Conservation (phyloP, 257 asterid species). For the Nicotiana tabacum region DNA sequence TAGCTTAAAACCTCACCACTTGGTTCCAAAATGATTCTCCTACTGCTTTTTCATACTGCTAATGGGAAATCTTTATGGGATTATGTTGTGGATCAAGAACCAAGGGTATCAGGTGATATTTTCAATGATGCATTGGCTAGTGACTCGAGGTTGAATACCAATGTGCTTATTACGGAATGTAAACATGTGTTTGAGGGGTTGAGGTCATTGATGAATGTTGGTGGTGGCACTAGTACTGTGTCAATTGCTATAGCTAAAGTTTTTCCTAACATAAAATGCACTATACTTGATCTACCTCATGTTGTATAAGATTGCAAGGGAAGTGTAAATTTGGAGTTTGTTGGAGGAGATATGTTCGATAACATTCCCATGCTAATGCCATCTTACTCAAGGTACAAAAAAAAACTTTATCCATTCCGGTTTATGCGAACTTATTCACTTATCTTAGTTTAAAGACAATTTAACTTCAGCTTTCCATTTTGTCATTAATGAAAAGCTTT, state of each 20-base stretch:
- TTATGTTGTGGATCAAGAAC: not conserved
- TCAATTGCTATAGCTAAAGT: not conserved
- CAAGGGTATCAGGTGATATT: not conserved
- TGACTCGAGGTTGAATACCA: not conserved
- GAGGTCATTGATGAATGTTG: not conserved
- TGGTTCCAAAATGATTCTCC: not conserved
- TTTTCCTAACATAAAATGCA: not conserved
- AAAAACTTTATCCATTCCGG: too few relatives aligned
- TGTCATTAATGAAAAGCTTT: too few relatives aligned
- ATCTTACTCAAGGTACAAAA: not conserved
- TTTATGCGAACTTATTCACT: too few relatives aligned
- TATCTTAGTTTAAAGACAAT: too few relatives aligned
- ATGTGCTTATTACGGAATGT: not conserved
- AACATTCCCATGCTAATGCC: not conserved
- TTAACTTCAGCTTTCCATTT: too few relatives aligned
- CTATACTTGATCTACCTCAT: not conserved
- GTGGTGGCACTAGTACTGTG: not conserved
- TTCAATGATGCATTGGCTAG: not conserved
- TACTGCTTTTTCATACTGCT: not conserved
- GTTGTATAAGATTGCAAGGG: not conserved
- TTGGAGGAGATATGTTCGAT: not conserved
- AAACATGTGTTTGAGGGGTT: not conserved
- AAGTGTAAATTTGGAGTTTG: not conserved
- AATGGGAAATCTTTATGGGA: conserved; percentile 2
- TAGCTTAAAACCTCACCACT: too few relatives aligned